Percentiles rank a stretch among this genome's conserved stretches.
phyloP scores from a whole-genome alignment of 2,329 filamentous ascomycete species.

The Calonectria pseudoturangicola region DNA sequence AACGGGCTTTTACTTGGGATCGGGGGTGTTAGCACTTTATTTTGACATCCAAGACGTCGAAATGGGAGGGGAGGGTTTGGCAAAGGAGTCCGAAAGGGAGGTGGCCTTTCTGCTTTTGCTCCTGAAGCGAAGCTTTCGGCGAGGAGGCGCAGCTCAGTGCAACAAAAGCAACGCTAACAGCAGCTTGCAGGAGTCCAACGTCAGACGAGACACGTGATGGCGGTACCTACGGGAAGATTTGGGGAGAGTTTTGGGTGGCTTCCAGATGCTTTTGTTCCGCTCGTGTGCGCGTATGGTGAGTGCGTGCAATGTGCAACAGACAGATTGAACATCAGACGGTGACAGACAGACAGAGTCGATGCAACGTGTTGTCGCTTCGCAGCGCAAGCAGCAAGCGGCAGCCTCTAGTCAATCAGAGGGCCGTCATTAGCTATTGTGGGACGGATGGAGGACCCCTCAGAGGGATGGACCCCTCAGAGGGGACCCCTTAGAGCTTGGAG shows the following conservation, averaged over 20 bases:
- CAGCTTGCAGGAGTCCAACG: constrained; percentile 38
- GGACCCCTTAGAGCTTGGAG: not conserved
- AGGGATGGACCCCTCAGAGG: no score
- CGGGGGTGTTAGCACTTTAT: not conserved
- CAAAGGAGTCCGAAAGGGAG: constrained; percentile 7
- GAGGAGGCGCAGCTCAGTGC: constrained; percentile 36
- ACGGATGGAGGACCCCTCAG: not conserved
- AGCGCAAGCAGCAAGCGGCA: constrained; percentile 2
- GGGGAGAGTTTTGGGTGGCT: constrained; percentile 1
- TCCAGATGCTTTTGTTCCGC: constrained; percentile 1
- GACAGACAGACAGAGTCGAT: not conserved
- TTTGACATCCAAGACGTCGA: not conserved
- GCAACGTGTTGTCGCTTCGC: constrained; percentile 35
- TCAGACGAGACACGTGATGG: constrained; percentile 43
- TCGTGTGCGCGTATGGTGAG: not conserved
- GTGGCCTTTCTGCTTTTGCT: constrained; percentile 12
- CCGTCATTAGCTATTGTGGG: constrained; percentile 35
- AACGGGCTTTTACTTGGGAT: not conserved
- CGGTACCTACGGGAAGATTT: not conserved
- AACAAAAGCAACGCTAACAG: constrained; percentile 32
- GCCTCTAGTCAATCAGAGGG: constrained; percentile 37
- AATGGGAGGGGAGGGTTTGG: not conserved
- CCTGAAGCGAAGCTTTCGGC: constrained; percentile 30
- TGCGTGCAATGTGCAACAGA: not conserved
- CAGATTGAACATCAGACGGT: not conserved